A percentile compares a stretch with the other conserved stretches of the same genome.
Conservation (phyloP, 208 protist species). For the Crithidia sp. region DNA sequence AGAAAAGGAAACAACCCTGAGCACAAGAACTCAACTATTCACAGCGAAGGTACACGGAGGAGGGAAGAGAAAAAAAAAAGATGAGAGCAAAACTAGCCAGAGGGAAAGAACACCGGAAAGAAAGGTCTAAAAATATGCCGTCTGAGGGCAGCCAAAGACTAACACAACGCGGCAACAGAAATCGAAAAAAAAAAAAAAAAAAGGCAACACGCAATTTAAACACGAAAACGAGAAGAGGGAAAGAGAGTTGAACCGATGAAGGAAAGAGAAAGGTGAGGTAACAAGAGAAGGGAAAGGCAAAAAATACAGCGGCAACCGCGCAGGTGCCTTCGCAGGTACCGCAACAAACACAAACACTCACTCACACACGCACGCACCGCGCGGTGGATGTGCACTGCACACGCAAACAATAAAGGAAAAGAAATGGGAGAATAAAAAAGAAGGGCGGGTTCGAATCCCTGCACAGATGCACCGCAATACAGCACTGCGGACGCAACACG, state of each 20-base stretch:
- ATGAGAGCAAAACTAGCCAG: neutral
- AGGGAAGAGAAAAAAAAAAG: conserved; percentile 1
- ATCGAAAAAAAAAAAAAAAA: neutral
- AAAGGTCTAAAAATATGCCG: neutral
- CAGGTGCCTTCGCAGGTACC: neutral
- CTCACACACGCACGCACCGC: neutral
- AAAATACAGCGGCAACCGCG: neutral
- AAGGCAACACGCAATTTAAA: too few relatives aligned
- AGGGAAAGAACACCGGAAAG: conserved; percentile 1
- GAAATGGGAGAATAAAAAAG: neutral
- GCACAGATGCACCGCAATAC: too few relatives aligned
- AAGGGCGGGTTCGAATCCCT: neutral
- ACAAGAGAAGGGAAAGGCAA: neutral
- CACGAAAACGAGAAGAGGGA: too few relatives aligned
- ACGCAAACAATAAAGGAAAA: conserved; percentile 5
- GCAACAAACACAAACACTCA: neutral
- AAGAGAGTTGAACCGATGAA: too few relatives aligned
- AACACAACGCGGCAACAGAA: neutral
- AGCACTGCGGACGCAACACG: too few relatives aligned
- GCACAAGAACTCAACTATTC: too few relatives aligned
- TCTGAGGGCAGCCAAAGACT: neutral
- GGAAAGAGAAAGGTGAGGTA: too few relatives aligned
- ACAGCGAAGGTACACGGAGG: neutral
- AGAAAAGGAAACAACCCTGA: neutral
- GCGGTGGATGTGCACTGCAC: neutral